A percentile compares a stretch with the other conserved stretches of the same genome.
Evolutionary conservation across 2,329 filamentous ascomycete species (phyloP).

Genomic region (Cucurbitaria berberidis): DNA sequence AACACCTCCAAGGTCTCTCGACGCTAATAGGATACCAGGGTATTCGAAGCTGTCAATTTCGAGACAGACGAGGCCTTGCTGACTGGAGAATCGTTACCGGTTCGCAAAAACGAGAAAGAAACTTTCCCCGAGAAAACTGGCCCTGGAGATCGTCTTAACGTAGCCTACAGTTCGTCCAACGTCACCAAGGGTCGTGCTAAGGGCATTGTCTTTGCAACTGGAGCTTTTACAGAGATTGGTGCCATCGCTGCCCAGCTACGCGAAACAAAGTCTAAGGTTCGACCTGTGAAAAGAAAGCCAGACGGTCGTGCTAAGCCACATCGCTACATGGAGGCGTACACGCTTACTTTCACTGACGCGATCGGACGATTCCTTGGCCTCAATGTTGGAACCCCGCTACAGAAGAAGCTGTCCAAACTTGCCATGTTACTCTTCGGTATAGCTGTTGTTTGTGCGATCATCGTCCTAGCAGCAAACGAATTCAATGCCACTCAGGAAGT

Average conservation of each 20-base stretch:
- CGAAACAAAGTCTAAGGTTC: conserved; percentile 50
- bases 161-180: conserved; percentile 72
- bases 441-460: conserved; percentile 43
- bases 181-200: conserved; percentile 72
- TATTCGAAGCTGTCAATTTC: conserved; percentile 71
- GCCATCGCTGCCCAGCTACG: conserved; percentile 72
- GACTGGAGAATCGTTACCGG: conserved; percentile 73
- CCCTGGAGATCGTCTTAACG: conserved; percentile 71
- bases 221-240: conserved; percentile 75
- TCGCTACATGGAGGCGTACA: conserved; percentile 55
- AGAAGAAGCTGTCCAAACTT: conserved; percentile 46
- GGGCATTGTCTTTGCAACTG: conserved; percentile 70
- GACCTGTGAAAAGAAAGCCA: conserved; percentile 51
- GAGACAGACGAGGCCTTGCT: conserved; percentile 75
- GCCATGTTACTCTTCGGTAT: conserved; percentile 41
- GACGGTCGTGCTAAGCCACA: conserved; percentile 39
- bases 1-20: not conserved
- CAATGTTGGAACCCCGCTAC: conserved; percentile 46
- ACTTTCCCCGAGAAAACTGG: conserved; percentile 61
- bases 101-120: conserved; percentile 65
- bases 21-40: conserved; percentile 18
- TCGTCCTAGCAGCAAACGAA: conserved; percentile 44
- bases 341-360: conserved; percentile 54
- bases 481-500: conserved; percentile 48
- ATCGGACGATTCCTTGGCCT: conserved; percentile 49